Percentiles rank a stretch among this genome's conserved stretches.
These are phyloP conservation scores for Angomonas desouzai DNA, from an alignment of 208 protist species.

Conservation along the genomic window DNA sequence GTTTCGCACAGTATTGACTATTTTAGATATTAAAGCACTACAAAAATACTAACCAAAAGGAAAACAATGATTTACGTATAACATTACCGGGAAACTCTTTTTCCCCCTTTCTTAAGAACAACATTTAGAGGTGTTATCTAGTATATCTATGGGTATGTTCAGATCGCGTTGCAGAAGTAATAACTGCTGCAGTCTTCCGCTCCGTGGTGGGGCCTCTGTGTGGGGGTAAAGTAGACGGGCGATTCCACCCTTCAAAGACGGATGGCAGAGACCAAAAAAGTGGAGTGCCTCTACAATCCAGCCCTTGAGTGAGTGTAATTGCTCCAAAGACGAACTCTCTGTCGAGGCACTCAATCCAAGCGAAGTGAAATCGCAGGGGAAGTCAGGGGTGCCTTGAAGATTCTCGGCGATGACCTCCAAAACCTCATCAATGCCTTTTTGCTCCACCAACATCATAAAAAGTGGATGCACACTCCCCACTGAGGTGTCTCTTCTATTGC, in stretches of 20 bases:
- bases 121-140: conserved; percentile 10
- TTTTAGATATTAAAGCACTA: no score
- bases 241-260: background rate
- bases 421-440: conserved; percentile 10
- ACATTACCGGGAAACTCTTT: background rate
- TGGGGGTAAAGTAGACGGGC: background rate
- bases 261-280: conserved; percentile 24
- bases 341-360: background rate
- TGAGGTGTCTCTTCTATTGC: background rate
- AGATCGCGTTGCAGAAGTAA: background rate
- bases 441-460: conserved; percentile 26
- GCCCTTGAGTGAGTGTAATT: conserved; percentile 12
- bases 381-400: conserved; percentile 23
- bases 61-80: background rate
- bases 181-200: background rate
- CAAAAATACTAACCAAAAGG: no score
- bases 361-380: conserved; percentile 34
- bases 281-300: conserved; percentile 39
- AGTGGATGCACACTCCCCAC: conserved; percentile 22
- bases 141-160: conserved; percentile 3
- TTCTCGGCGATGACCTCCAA: conserved; percentile 17
- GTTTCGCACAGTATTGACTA: no score
- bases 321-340: background rate
- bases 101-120: conserved; percentile 3
- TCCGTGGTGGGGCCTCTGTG: background rate